A percentile compares a stretch with the other conserved stretches of the same genome.
These are phyloP conservation scores for Penicillium sp. DNA, from an alignment of 2,329 filamentous ascomycete genomes.

Conservation along the genomic window DNA sequence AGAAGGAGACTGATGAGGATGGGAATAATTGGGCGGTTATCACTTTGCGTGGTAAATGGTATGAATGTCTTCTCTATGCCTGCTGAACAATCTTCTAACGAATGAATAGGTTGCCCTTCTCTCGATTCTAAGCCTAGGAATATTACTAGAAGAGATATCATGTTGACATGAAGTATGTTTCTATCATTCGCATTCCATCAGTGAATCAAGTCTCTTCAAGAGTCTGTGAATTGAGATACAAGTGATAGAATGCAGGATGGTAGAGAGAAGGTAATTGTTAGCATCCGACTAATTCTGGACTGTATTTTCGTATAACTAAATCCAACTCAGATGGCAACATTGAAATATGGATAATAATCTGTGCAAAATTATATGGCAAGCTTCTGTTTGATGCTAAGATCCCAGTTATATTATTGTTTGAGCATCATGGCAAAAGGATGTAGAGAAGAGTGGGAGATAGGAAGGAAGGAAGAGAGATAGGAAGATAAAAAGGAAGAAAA, in stretches of 20 bases:
- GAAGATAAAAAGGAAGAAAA: no score
- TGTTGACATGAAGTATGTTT: background rate
- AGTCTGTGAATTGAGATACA: background rate
- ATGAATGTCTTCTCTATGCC: conserved; percentile 29
- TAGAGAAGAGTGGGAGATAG: background rate
- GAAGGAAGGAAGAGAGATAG: no score
- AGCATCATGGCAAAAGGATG: background rate
- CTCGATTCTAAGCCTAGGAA: conserved; percentile 37
- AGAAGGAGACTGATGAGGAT: conserved; percentile 86
- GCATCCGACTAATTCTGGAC: background rate
- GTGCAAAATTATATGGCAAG: no score
- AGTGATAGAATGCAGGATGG: background rate
- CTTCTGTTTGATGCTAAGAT: background rate
- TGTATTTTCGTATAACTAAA: no score
- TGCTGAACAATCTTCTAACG: conserved; percentile 11
- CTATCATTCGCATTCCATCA: background rate
- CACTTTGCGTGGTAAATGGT: conserved; percentile 81
- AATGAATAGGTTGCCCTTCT: conserved; percentile 45
- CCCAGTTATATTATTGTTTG: background rate
- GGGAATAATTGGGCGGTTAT: conserved; percentile 83
- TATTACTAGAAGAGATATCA: background rate
- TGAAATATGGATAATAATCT: background rate
- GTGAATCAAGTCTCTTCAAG: background rate
- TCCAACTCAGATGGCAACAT: background rate
- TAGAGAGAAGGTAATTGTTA: background rate